Conservation (phyloP, 1,284 basidiomycete species). For the Trichosporon inkin region DNA sequence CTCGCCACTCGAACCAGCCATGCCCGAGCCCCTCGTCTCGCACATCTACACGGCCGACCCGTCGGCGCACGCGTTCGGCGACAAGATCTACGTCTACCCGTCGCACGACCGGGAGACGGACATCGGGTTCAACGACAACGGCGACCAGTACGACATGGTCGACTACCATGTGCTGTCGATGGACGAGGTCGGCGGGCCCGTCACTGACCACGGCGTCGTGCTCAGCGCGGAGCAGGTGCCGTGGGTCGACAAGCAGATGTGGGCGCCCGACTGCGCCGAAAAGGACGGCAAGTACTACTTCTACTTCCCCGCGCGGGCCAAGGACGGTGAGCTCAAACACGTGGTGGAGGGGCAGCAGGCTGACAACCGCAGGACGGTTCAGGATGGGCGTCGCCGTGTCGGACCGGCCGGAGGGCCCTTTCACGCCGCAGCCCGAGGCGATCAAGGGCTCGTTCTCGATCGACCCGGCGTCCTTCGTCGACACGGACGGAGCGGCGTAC, state of each 20-base stretch:
- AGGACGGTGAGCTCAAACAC: slow-evolving; percentile 28
- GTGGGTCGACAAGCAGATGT: slow-evolving; percentile 40
- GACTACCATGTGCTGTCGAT: slow-evolving; percentile 43
- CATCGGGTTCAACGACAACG: slow-evolving; percentile 38
- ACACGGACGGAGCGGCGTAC: slow-evolving; percentile 35
- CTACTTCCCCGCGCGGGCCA: slow-evolving; percentile 40
- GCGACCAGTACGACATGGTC: slow-evolving; percentile 42
- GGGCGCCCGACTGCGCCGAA: slow-evolving; percentile 39
- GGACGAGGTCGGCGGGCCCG: slow-evolving; percentile 28
- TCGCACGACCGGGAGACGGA: slow-evolving; percentile 39
- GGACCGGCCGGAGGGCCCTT: slow-evolving; percentile 36
- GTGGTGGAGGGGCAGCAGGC: neutral
- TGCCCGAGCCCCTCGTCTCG: slow-evolving; percentile 32
- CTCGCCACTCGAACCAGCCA: slow-evolving; percentile 5
- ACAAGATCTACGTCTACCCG: slow-evolving; percentile 40
- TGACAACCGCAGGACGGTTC: slow-evolving; percentile 32
- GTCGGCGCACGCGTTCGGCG: slow-evolving; percentile 40
- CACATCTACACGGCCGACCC: slow-evolving; percentile 44
- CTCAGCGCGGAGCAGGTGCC: slow-evolving; percentile 31
- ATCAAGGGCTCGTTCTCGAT: slow-evolving; percentile 37
- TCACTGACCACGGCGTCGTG: slow-evolving; percentile 39
- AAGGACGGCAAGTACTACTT: slow-evolving; percentile 37
- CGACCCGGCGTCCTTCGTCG: slow-evolving; percentile 40
- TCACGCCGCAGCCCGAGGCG: slow-evolving; percentile 32
- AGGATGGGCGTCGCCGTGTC: slow-evolving; percentile 36